Evolutionary conservation across 2,329 filamentous ascomycete species (phyloP).

Genomic region (Chalara sp.): DNA sequence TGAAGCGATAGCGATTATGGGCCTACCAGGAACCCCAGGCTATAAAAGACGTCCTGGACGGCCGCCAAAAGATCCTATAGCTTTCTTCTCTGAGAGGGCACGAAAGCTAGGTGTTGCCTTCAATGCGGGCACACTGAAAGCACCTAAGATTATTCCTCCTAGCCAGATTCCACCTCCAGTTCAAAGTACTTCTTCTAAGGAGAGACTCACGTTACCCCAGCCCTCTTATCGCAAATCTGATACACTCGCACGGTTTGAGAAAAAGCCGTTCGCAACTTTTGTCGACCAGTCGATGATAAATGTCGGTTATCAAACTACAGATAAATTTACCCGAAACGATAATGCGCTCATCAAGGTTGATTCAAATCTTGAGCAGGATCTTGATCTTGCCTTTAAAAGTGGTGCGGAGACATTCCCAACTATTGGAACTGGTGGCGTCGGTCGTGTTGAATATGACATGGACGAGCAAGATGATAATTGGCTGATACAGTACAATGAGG

Average conservation of each 20-base stretch:
- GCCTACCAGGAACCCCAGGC: slow-evolving; percentile 30
- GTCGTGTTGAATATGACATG: slow-evolving; percentile 97
- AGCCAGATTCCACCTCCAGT: slow-evolving; percentile 49
- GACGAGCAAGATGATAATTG: slow-evolving; percentile 98
- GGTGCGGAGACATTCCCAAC: slow-evolving; percentile 52
- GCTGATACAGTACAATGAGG: slow-evolving; percentile 76
- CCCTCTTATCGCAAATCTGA: slow-evolving; percentile 72
- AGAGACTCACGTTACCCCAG: slow-evolving; percentile 69
- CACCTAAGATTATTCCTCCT: slow-evolving; percentile 45
- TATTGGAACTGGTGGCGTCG: slow-evolving; percentile 48
- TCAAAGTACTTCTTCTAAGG: slow-evolving; percentile 72
- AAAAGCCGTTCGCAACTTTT: slow-evolving; percentile 82
- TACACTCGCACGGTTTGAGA: slow-evolving; percentile 74
- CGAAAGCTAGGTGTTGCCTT: slow-evolving; percentile 25
- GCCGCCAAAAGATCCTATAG: slow-evolving; percentile 55
- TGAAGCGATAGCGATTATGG: slow-evolving; percentile 15
- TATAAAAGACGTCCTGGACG: slow-evolving; percentile 55
- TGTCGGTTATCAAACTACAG: slow-evolving; percentile 92
- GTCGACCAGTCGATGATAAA: slow-evolving; percentile 96
- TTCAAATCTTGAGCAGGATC: slow-evolving; percentile 51
- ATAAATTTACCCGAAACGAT: slow-evolving; percentile 76
- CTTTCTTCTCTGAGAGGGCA: slow-evolving; percentile 46
- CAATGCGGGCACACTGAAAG: slow-evolving; percentile 35
- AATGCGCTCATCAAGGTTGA: slow-evolving; percentile 63
- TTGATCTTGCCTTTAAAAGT: slow-evolving; percentile 41